Evolutionary conservation across 805 yeast species (phyloP), one percentile per base, ranked within the genome.

Genomic region (Candida sanyiensis): DNA sequence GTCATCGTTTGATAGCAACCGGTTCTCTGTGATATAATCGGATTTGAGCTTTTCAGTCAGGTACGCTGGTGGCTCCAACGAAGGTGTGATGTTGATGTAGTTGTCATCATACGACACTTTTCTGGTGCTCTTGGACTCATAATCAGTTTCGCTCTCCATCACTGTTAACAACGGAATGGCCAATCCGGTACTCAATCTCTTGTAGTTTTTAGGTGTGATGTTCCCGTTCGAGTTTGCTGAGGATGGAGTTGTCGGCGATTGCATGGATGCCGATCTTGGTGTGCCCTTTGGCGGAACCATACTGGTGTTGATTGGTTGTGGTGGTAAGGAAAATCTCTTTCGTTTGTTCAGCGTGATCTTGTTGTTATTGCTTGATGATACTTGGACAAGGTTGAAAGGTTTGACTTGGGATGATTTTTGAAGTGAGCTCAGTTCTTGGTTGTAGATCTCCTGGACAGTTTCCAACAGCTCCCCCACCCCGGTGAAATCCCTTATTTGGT

Each of bases 131-230:
- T 28, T 26, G 12, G n/a, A 11, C 8, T 39, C 43, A 28, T 22
- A 12, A n/a, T 16, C 27, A 20, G 26, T 24, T 7, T 47, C 38
- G 19, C 45, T 50, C 25, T 58, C 62, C 17, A 51, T 28, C 6
- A 58, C 59, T 1, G 59, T 58, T 20, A 58, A 33, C 17, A 58
- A 37, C 10, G 61, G 49, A 4, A 58, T 35, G 4, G 52, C 38
- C 3, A 58, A 40, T 1, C 63, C 63, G 3, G 56, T 50, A 33
- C 59, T 56, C 12, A 47, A 28, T 35, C 61, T 46, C 30, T 52
- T 56, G 27, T 45, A 45, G 12, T 36, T 37, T 10, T 44, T 38
- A 10, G 49, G 35, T 9, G 47, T 25, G n/a, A 33, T 12, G 6
- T 35, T 13, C 13, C 25, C 34, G 6, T 31, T 21, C 11, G 43